These are phyloP conservation scores for Hyaloperonospora brassicae DNA, from an alignment of 352 stramenopile species.

Conservation along the genomic window DNA sequence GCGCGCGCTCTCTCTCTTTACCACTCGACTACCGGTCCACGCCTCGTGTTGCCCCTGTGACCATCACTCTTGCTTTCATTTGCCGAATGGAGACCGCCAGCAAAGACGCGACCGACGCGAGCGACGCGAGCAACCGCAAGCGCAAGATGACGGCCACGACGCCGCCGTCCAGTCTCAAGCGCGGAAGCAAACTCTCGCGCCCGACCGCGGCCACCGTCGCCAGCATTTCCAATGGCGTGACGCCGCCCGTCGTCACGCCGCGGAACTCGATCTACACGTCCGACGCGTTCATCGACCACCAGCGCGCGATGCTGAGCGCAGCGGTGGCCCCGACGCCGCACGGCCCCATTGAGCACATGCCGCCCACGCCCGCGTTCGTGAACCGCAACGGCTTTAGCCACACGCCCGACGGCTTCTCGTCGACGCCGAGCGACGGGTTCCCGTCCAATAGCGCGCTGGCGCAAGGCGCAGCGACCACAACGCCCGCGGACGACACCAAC, in stretches of 20 bases:
- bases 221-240: conserved; percentile 33
- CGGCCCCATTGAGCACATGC: conserved; percentile 67
- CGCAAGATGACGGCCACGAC: conserved; percentile 58
- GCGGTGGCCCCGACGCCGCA: conserved; percentile 74
- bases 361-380: conserved; percentile 71
- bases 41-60: conserved; percentile 1
- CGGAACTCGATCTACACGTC: conserved; percentile 51
- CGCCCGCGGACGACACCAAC: conserved; percentile 23
- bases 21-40: neutral
- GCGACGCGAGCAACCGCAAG: conserved; percentile 50
- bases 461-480: conserved; percentile 7
- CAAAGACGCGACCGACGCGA: conserved; percentile 25
- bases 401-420: conserved; percentile 60
- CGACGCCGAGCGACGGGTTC: conserved; percentile 38
- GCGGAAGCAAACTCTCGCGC: conserved; percentile 45
- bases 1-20: no score
- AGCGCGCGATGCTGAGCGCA: conserved; percentile 63
- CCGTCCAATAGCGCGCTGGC: conserved; percentile 23
- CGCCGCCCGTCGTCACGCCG: conserved; percentile 29
- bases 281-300: conserved; percentile 68
- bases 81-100: conserved; percentile 20
- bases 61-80: conserved; percentile 13
- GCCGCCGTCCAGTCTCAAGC: conserved; percentile 33
- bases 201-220: conserved; percentile 15
- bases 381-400: conserved; percentile 60